phyloP scores from a whole-genome alignment of 2,329 filamentous ascomycete genomes.

The Volutella citrinella region DNA sequence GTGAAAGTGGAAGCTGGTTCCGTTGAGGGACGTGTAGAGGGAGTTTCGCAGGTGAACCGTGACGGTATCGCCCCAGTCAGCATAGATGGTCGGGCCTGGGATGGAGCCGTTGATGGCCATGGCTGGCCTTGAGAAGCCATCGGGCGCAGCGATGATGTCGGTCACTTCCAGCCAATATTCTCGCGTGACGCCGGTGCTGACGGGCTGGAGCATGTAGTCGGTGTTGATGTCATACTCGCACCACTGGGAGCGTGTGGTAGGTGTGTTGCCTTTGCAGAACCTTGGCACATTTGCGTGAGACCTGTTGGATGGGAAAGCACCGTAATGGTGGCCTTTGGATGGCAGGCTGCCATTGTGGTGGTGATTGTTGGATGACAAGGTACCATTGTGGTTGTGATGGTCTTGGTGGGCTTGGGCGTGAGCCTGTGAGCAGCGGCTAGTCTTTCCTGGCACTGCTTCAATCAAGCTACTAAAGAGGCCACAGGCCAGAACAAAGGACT shows the following conservation, averaged over 20 bases:
- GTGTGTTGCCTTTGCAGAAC: conserved; percentile 25
- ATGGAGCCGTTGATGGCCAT: conserved; percentile 55
- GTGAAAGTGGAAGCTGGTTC: conserved; percentile 62
- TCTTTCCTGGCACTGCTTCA: no score
- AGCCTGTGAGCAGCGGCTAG: no score
- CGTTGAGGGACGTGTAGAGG: conserved; percentile 41
- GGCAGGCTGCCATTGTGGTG: no score
- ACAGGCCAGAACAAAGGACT: no score
- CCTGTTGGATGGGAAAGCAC: conserved; percentile 1
- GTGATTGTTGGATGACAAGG: no score
- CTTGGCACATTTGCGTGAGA: not conserved
- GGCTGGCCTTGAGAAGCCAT: conserved; percentile 40
- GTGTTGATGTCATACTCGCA: conserved; percentile 47
- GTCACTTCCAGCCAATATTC: conserved; percentile 46
- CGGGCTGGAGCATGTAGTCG: conserved; percentile 39
- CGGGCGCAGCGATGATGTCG: conserved; percentile 39
- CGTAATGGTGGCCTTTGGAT: no score
- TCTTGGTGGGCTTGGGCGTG: no score
- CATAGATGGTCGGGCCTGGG: conserved; percentile 57
- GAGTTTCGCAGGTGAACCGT: conserved; percentile 53
- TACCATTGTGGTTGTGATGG: no score
- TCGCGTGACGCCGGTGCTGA: conserved; percentile 47
- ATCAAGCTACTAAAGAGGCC: no score
- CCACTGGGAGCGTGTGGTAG: conserved; percentile 38
- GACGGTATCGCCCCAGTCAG: conserved; percentile 49